Evolutionary conservation across 148 eudicot genomes (phyloP).

Genomic region (Vaccinium vitisidaea): DNA sequence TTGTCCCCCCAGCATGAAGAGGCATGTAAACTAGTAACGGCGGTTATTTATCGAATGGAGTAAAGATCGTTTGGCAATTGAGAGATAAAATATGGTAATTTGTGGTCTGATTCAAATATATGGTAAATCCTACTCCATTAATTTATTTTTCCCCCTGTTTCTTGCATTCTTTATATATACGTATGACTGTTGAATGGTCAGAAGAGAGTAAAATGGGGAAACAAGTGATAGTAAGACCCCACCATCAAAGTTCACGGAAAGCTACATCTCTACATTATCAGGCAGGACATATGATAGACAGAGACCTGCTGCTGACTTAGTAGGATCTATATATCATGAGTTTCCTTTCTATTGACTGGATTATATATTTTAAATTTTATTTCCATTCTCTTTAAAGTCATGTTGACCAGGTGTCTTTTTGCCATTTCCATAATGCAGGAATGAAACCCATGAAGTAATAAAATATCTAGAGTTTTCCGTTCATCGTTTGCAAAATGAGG

Average conservation of each 20-base stretch:
- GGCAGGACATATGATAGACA: slow-evolving; percentile 6
- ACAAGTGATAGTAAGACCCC: neutral
- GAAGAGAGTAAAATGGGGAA: neutral
- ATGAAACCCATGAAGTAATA: slow-evolving; percentile 98
- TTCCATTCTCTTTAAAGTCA: neutral
- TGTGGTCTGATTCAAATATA: neutral
- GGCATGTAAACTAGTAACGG: neutral
- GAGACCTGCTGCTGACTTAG: neutral
- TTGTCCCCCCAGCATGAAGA: neutral
- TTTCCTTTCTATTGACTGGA: neutral
- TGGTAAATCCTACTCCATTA: neutral
- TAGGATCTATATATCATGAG: neutral
- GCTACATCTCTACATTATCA: slow-evolving; percentile 1
- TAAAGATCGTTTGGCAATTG: neutral
- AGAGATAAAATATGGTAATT: neutral
- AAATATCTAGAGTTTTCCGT: slow-evolving; percentile 92
- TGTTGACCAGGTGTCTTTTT: neutral
- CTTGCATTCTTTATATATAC: neutral
- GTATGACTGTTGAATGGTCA: neutral
- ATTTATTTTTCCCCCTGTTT: neutral
- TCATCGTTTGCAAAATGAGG: slow-evolving; percentile 87
- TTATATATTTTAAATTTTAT: neutral
- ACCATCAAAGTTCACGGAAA: neutral
- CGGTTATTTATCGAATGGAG: neutral
- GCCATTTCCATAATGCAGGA: slow-evolving; percentile 49